Percentiles rank a stretch among this genome's conserved stretches.
Evolutionary conservation across 164 flowering plant species (phyloP).

Genomic region (grape (Vitis vinifera)): ASM3070453v1 NC_081807.1:7745001-7745500

Average conservation of each 20-base stretch:
- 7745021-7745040: slow-evolving; percentile 9
- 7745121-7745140: slow-evolving; percentile 10
- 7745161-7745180: background rate
- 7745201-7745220: too few relatives aligned
- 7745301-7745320: slow-evolving; percentile 10
- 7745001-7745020: background rate
- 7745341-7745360: background rate
- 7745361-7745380: slow-evolving; percentile 13
- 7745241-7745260: background rate
- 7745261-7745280: slow-evolving; percentile 16
- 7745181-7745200: too few relatives aligned
- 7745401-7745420: slow-evolving; percentile 12
- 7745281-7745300: slow-evolving; percentile 13
- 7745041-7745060: slow-evolving; percentile 20
- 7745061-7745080: slow-evolving; percentile 16
- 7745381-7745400: background rate
- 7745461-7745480: too few relatives aligned
- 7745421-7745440: slow-evolving; percentile 4
- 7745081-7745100: background rate
- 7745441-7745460: too few relatives aligned
- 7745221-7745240: too few relatives aligned
- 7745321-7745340: slow-evolving; percentile 2
- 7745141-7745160: background rate
- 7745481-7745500: background rate
- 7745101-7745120: background rate